A percentile compares a stretch with the other conserved stretches of the same genome.
These are phyloP conservation scores for Aquilaria yunnanensis DNA, from an alignment of 345 rosid genomes.

Conservation along the genomic window DNA sequence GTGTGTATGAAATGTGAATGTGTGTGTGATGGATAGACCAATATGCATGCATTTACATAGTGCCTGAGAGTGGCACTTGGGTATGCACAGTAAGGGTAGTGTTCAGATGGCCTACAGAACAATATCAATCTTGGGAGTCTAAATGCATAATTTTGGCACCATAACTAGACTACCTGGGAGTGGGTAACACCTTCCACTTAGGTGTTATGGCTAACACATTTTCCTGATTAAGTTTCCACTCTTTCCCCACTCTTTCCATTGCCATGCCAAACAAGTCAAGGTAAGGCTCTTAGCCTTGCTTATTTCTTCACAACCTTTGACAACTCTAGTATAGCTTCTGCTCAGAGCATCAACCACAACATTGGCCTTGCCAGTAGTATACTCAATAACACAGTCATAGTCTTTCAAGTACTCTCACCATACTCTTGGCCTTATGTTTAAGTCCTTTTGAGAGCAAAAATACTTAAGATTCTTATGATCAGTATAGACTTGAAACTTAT, in stretches of 20 bases:
- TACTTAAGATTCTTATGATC: not conserved
- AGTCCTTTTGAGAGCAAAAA: not conserved
- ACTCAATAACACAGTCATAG: not conserved
- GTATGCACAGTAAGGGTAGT: no score
- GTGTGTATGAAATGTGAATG: no score
- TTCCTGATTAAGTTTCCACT: not conserved
- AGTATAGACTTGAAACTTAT: not conserved
- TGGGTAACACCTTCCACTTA: no score
- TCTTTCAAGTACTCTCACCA: not conserved
- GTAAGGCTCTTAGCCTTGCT: not conserved
- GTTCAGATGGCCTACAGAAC: no score
- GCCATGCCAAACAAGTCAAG: not conserved
- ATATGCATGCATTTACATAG: no score
- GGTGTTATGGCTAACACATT: no score
- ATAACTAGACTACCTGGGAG: no score
- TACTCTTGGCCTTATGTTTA: not conserved
- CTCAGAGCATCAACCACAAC: not conserved
- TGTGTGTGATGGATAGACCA: no score
- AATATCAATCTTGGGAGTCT: no score
- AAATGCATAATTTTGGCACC: no score
- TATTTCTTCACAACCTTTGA: not conserved
- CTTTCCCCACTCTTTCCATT: not conserved
- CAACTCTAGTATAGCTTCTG: not conserved
- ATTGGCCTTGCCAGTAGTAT: not conserved
- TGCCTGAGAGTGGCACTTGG: no score